phyloP scores from a whole-genome alignment of 2,329 filamentous ascomycete genomes.

The Fusarium pininemorale region DNA sequence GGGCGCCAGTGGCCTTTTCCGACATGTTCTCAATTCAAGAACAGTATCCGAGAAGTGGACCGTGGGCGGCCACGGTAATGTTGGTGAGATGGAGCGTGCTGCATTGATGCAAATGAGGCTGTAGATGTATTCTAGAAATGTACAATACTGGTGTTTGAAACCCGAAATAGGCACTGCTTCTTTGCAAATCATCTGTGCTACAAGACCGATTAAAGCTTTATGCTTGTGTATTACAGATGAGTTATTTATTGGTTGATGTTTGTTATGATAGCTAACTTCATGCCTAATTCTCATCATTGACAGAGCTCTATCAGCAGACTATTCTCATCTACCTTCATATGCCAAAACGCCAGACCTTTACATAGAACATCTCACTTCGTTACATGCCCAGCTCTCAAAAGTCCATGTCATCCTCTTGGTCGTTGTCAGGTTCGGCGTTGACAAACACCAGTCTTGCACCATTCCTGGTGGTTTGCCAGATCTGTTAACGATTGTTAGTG shows the following conservation, averaged over 20 bases:
- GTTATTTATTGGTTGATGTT: background rate
- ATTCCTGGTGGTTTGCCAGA: constrained; percentile 81
- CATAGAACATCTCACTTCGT: constrained; percentile 28
- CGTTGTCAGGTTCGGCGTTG: constrained; percentile 61
- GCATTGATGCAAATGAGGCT: constrained; percentile 59
- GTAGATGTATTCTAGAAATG: constrained; percentile 48
- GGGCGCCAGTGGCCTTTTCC: constrained; percentile 83
- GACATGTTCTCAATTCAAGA: constrained; percentile 73
- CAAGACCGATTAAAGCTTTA: background rate
- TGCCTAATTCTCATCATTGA: constrained; percentile 17
- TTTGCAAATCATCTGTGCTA: background rate
- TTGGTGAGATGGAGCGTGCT: constrained; percentile 85
- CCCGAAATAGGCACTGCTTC: constrained; percentile 22
- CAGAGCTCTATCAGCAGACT: constrained; percentile 25
- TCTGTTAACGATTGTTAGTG: constrained; percentile 60
- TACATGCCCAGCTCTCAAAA: constrained; percentile 35
- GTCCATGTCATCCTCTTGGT: constrained; percentile 60
- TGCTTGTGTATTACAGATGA: background rate
- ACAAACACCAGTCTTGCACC: constrained; percentile 78
- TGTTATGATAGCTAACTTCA: background rate
- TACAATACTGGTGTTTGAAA: constrained; percentile 41
- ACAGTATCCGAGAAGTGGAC: constrained; percentile 85
- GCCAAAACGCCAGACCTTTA: constrained; percentile 46
- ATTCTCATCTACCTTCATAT: constrained; percentile 37
- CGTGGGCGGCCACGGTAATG: constrained; percentile 79